Conservation (phyloP, 345 rosid species). For the Populus deltoides region DNA sequence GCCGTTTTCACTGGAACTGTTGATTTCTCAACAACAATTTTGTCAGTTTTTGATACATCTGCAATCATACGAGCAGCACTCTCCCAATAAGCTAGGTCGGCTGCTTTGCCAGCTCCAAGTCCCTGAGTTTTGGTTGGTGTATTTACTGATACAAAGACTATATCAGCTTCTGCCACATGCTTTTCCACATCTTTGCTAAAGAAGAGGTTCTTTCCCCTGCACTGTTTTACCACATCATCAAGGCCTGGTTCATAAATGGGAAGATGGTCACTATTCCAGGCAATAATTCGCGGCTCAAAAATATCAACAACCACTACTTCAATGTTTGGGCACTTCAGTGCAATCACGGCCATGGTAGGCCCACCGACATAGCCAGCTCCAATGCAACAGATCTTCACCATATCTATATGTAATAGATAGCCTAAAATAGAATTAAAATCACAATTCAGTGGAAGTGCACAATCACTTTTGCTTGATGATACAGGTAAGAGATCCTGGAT, state of each 20-base stretch:
- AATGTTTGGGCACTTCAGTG: constrained; percentile 29
- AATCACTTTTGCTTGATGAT: not conserved
- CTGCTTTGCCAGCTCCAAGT: constrained; percentile 34
- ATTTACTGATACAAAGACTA: constrained; percentile 31
- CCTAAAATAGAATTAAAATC: not conserved
- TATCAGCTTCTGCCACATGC: constrained; percentile 27
- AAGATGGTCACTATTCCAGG: constrained; percentile 31
- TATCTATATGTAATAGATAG: not conserved
- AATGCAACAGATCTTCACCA: constrained; percentile 38
- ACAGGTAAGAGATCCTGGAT: not conserved
- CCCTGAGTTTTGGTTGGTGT: constrained; percentile 35
- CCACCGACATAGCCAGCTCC: constrained; percentile 37
- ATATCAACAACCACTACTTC: constrained; percentile 32
- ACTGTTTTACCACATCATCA: constrained; percentile 26
- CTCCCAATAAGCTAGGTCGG: constrained; percentile 34
- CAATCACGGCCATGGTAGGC: constrained; percentile 38
- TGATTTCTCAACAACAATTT: constrained; percentile 34
- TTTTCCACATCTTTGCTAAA: constrained; percentile 30
- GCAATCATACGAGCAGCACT: constrained; percentile 34
- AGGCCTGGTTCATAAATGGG: constrained; percentile 33
- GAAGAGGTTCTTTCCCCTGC: constrained; percentile 30
- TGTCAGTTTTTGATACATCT: constrained; percentile 31
- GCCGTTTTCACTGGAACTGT: constrained; percentile 34
- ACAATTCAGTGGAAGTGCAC: not conserved
- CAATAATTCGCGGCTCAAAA: constrained; percentile 22